Base-by-base conservation (phyloP, 2,329 filamentous ascomycete genomes). In the Ceratocystis destructans region DNA sequence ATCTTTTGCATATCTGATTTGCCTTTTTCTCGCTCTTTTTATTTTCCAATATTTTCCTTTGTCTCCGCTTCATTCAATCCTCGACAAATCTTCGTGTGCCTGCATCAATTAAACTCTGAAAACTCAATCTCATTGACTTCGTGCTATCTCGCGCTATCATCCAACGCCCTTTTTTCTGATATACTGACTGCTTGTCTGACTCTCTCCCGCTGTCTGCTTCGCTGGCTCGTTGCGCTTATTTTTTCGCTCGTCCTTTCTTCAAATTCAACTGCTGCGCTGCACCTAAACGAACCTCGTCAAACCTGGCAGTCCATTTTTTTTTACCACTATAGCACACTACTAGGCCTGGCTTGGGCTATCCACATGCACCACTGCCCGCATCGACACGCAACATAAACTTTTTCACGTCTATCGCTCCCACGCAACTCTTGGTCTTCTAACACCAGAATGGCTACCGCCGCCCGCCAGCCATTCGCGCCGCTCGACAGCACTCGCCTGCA, bases 401-500 rank as follows among this genome's bases (percentile, higher is more conserved):
- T 17, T 28, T 28, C 53, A 57, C n/a, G 31, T 57, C 53, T 25
- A 31, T 25, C 53, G 28, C 25, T 57, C 17, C 55, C 17, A 33
- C 37, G 37, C 37, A 41, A 41, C 37, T 25, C 50, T 53, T 22
- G 22, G 62, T 28, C 31, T 48, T 37, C 22, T 41, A 48, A 48
- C 44, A 46, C 25, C 64, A 73, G 72, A 72, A 85, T 85, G 82
- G 80, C 82, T 73, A 75, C 81, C 70, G 71, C 81, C 69, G 77
- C 79, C 69, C 84, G 88, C 72, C 87, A 90, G 76, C 88, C 88
- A 5, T 91, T 92, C 75, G 88, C 85, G 73, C 86, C 86, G 62
- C 79, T 92, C 65, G 84, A 89, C 73, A 81, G 80, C 71, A 78
- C 85, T 66, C 84, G 89, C 70, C 79, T 92, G 31, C 87, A 90